Evolutionary conservation across 352 stramenopile species (phyloP), one percentile per base, ranked within the genome.

Genomic region (Phytophthora syringae): DNA sequence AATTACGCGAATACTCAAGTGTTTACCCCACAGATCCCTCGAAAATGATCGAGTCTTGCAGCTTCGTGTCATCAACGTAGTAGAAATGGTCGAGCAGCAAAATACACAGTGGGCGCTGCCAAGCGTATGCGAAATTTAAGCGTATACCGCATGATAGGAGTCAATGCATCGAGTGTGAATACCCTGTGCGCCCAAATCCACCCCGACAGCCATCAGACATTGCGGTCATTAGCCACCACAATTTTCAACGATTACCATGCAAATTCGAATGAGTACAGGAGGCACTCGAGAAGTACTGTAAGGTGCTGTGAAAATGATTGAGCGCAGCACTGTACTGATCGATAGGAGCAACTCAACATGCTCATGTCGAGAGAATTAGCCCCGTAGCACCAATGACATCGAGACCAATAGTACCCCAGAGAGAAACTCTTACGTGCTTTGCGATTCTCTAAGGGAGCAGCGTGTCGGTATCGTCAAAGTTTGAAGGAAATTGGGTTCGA

Each of bases 181-280:
- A 65, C 48, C 64, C 70, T 79, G n/a, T 68, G 60, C 21, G 74
- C 70, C 73, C 63, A 82, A n/a, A 61, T 22, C 66, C 34, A 74
- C 52, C 51, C 65, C 1, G 56, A 70, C 3, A 63, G 16, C 49
- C 28, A 71, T 55, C 11, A 59, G 18, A 18, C 67, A 55, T 20
- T 28, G 47, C 15, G 64, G 39, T 3, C 24, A 52, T 72, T 68
- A 12, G 68, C 71, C 15, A 52, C 21, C 1, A 63, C 60, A 11
- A 69, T 50, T 48, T 84, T 60, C 5, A 64, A 21, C 0, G 51
- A 56, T 56, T 81, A 72, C 34, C 78, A 81, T 9, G 70, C 37
- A 21, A 77, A 81, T 37, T 81, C 70, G 40, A 81, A 81, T 13
- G 76, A 84, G 3, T 27, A 58, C 16, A 69, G 16, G 21, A 81